Conservation (phyloP, 2,329 filamentous ascomycete genomes). For the Thelonectria blattea region DNA sequence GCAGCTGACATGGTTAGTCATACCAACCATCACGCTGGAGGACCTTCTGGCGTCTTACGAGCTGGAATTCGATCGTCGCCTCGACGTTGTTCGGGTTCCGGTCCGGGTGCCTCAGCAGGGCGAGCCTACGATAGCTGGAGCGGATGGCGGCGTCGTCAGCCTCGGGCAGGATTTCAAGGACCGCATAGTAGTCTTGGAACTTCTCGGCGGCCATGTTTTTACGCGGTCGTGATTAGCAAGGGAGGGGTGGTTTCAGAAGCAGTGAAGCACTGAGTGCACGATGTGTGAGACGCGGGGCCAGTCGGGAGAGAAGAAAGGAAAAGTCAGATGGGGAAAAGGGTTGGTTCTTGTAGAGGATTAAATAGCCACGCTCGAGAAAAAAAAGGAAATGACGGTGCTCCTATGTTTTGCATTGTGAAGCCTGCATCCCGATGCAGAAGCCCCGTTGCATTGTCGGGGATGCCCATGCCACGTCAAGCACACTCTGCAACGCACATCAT, state of each 20-base stretch:
- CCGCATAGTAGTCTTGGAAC: conserved; percentile 7
- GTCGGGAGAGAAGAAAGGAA: background rate
- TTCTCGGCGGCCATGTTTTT: conserved; percentile 2
- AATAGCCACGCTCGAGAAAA: too few species aligned
- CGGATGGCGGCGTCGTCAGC: conserved; percentile 8
- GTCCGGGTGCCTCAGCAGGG: conserved; percentile 10
- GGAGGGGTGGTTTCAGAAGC: background rate
- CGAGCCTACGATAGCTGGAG: conserved; percentile 7
- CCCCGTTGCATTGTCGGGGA: too few species aligned
- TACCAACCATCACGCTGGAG: too few species aligned
- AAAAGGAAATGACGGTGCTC: too few species aligned
- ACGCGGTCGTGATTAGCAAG: background rate
- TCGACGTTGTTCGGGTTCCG: conserved; percentile 6
- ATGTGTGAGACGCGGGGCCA: background rate
- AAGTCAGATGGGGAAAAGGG: background rate
- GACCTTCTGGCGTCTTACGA: background rate
- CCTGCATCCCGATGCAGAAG: too few species aligned
- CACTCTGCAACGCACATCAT: too few species aligned
- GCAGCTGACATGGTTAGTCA: background rate
- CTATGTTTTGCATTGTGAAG: too few species aligned
- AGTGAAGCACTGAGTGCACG: background rate
- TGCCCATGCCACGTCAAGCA: too few species aligned
- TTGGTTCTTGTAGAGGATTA: too few species aligned
- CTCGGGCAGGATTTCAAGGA: conserved; percentile 8
- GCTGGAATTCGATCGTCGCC: conserved; percentile 8